Evolutionary conservation across 305 asterid species (phyloP).

Genomic region (Fraxinus ornus): DNA sequence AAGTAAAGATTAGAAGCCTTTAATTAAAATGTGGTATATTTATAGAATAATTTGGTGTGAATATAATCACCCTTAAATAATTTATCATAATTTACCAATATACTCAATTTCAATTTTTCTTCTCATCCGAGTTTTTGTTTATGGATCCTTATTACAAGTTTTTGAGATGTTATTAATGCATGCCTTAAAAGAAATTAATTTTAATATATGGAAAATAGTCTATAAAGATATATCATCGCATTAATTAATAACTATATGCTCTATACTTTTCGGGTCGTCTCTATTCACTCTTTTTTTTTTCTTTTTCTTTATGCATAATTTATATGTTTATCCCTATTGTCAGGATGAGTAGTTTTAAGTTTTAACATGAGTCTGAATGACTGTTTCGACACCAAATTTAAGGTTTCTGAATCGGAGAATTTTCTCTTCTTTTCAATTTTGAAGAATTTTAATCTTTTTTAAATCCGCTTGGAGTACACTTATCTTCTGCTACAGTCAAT

Average conservation of each 20-base stretch:
- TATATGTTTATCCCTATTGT: neutral
- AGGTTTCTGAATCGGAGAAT: neutral
- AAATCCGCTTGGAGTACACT: neutral
- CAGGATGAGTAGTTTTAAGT: neutral
- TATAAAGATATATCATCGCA: neutral
- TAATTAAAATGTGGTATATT: neutral
- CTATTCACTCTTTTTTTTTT: neutral
- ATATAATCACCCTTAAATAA: neutral
- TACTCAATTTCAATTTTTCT: neutral
- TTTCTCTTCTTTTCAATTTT: neutral
- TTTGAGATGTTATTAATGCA: neutral
- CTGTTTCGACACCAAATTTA: neutral
- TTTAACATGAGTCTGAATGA: neutral
- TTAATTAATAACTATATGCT: neutral
- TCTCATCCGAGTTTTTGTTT: neutral
- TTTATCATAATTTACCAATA: neutral
- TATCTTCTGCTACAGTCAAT: neutral
- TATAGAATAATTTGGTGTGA: neutral
- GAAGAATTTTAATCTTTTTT: neutral
- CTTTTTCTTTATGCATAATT: neutral
- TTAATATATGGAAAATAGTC: neutral
- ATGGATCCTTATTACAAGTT: neutral
- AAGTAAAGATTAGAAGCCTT: neutral
- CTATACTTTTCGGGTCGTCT: neutral
- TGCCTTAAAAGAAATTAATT: neutral